Base-by-base conservation (phyloP, 176 grass and related monocot species). In the Oryza rufipogon region DNA sequence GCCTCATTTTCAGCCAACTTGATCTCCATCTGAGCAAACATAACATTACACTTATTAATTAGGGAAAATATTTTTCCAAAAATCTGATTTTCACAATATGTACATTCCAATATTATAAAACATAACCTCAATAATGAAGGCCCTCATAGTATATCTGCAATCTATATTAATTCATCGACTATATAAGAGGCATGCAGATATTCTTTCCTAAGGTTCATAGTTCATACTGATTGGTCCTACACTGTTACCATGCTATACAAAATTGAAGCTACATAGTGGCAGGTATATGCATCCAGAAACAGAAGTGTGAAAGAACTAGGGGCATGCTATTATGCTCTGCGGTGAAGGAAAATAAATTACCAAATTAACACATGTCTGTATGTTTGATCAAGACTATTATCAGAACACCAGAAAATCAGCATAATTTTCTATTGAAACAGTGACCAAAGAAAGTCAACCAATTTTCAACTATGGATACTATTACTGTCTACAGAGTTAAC, bases 1-100 rank as follows among this genome's bases (percentile, higher is more conserved):
- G 82, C 83, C 87, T 99, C 96, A 58, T 90, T 92, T 88, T 89
- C 89, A 85, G 84, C 61, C 80, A 99, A 89, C 86, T 94, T 92
- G 39, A n/a, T 61, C 63, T 94, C 85, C 89, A 92, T 99, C 96
- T 99, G 90, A 52, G 81, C 58, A 20, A 75, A 63, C 68, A 17
- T 2, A 76, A 84, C 23, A 52, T 61, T 20, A 80, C 4, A 28
- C 66, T 73, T 26, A 44, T 90, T 67, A 77, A 22, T 77, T 77
- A 51, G 19, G 17, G 73, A 82, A 81, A 9, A 0, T 15, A 11
- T 19, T 75, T 80, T 67, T 36, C 71, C 3, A 6, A 77, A 72
- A 77, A 78, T 78, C 82, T 61, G 73, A 66, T 23, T 52, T 49
- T 48, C 3, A 0, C 39, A 7, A 76, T 2, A 76, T 30, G 32